These are phyloP conservation scores for Colletotrichum endophyticum DNA, from an alignment of 2,329 filamentous ascomycete species.

Conservation along the genomic window DNA sequence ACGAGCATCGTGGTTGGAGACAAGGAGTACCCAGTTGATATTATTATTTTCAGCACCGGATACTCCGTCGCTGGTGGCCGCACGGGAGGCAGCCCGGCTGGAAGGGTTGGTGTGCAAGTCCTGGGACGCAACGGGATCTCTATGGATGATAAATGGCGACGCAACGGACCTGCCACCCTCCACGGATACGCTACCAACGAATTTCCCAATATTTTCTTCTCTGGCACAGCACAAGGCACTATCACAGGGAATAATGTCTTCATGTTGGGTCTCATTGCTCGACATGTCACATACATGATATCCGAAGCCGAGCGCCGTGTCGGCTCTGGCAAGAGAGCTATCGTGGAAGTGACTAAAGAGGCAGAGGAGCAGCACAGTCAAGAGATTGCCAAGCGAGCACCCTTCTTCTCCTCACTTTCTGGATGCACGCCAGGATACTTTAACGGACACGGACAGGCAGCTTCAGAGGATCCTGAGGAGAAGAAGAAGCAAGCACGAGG, in stretches of 20 bases:
- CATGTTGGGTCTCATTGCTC: slow-evolving; percentile 39
- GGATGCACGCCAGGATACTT: slow-evolving; percentile 7
- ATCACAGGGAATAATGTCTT: background rate
- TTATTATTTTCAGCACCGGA: slow-evolving; percentile 23
- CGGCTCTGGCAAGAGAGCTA: slow-evolving; percentile 38
- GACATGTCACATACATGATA: slow-evolving; percentile 45
- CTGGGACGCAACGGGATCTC: slow-evolving; percentile 13
- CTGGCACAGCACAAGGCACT: background rate
- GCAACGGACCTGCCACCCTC: slow-evolving; percentile 4
- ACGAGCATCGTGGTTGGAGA: slow-evolving; percentile 44
- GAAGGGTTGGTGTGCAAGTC: slow-evolving; percentile 3
- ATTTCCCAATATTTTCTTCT: slow-evolving; percentile 26
- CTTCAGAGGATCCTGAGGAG: background rate
- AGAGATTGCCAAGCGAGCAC: slow-evolving; percentile 31
- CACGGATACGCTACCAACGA: slow-evolving; percentile 19
- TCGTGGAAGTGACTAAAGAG: slow-evolving; percentile 26
- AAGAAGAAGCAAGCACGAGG: background rate
- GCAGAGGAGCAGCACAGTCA: slow-evolving; percentile 29
- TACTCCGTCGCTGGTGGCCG: background rate
- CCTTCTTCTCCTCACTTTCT: background rate
- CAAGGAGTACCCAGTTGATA: slow-evolving; percentile 50
- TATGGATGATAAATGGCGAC: slow-evolving; percentile 23
- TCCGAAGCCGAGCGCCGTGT: background rate
- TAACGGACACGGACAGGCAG: background rate
- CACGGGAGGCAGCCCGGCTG: slow-evolving; percentile 14